Percentiles rank a stretch among this genome's conserved stretches.
These are phyloP conservation scores for Lasiodiplodia sp. DNA, from an alignment of 2,329 filamentous ascomycete genomes.

Conservation along the genomic window DNA sequence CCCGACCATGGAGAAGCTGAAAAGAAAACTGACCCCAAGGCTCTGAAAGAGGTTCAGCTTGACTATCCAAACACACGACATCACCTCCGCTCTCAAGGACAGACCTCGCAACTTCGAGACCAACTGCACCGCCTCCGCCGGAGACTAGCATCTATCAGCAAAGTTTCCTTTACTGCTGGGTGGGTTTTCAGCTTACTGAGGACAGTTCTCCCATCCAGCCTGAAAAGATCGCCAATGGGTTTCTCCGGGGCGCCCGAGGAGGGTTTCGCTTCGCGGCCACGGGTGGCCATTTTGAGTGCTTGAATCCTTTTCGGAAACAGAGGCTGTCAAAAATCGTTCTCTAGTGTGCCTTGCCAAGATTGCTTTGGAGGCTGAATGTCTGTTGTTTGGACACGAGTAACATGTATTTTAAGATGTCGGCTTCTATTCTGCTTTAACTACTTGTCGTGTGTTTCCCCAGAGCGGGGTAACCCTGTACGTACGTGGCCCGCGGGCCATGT, in stretches of 20 bases:
- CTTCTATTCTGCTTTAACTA: no score
- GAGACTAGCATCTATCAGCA: conserved; percentile 33
- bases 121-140: conserved; percentile 39
- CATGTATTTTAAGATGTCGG: no score
- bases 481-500: no score
- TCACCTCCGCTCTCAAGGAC: conserved; percentile 40
- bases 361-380: no score
- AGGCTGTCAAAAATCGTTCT: no score
- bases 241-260: background rate
- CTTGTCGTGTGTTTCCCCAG: no score
- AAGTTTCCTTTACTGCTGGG: background rate
- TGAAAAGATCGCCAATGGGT: conserved; percentile 34
- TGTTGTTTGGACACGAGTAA: no score
- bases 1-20: background rate
- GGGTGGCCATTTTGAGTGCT: no score
- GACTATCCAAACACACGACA: conserved; percentile 12
- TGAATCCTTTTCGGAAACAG: no score
- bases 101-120: conserved; percentile 34
- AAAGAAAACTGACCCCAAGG: background rate
- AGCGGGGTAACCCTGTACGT: no score
- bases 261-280: background rate
- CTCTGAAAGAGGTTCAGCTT: background rate
- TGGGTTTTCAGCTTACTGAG: conserved; percentile 31
- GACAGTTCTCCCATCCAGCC: conserved; percentile 37
- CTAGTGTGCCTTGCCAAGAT: no score